Conservation (phyloP, 495 filamentous ascomycete genomes). For the Xylaria flabelliformis region DNA sequence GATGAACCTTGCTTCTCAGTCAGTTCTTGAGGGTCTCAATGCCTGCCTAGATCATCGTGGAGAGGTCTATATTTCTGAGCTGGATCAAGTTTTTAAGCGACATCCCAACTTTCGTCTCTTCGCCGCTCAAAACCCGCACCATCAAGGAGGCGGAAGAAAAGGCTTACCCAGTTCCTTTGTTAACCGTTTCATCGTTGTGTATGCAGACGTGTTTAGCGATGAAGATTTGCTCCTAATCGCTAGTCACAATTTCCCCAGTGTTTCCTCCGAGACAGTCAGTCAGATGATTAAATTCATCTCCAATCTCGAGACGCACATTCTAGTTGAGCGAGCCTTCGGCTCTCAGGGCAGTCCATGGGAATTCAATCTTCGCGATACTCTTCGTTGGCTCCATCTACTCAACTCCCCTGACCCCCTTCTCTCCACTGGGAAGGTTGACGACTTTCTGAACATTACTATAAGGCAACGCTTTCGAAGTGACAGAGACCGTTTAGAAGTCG, state of each 20-base stretch:
- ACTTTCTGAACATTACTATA: constrained; percentile 84
- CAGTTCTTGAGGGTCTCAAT: constrained; percentile 95
- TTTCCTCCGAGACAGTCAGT: constrained; percentile 60
- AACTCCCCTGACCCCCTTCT: constrained; percentile 62
- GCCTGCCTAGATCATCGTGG: constrained; percentile 97
- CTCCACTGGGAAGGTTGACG: constrained; percentile 56
- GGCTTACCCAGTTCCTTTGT: constrained; percentile 95
- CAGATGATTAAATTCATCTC: constrained; percentile 83
- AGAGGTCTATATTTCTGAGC: constrained; percentile 92
- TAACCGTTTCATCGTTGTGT: constrained; percentile 97
- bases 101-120: constrained; percentile 92
- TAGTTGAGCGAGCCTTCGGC: constrained; percentile 69
- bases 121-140: constrained; percentile 96
- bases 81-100: constrained; percentile 89
- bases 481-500: constrained; percentile 68
- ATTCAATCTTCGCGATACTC: constrained; percentile 91
- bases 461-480: constrained; percentile 82
- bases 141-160: constrained; percentile 95
- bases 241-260: constrained; percentile 70
- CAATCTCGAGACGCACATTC: constrained; percentile 71
- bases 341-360: constrained; percentile 93
- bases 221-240: constrained; percentile 85
- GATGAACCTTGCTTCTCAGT: constrained; percentile 98
- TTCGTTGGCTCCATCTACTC: constrained; percentile 84
- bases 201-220: constrained; percentile 84